phyloP scores from a whole-genome alignment of 352 stramenopile genomes.

The Phytophthora colocasiae region DNA sequence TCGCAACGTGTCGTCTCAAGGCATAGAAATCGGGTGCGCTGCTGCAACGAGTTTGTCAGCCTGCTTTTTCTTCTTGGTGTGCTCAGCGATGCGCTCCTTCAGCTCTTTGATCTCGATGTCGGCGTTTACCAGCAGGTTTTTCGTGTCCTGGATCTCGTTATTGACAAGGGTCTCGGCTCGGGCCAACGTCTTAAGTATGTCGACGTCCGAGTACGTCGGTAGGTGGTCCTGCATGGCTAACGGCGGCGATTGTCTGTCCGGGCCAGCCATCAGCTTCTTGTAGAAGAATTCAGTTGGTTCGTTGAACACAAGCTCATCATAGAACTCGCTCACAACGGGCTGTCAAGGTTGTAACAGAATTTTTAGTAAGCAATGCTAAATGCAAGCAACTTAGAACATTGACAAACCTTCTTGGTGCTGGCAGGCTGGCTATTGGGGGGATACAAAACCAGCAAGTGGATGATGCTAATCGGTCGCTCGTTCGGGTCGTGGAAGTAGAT shows the following conservation, averaged over 20 bases:
- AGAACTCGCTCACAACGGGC: conserved; percentile 96
- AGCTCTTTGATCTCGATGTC: conserved; percentile 83
- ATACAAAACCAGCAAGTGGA: conserved; percentile 89
- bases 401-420: conserved; percentile 89
- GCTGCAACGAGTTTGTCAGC: conserved; percentile 55
- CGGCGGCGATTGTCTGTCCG: conserved; percentile 69
- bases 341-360: conserved; percentile 31
- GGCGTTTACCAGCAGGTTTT: conserved; percentile 67
- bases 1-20: conserved; percentile 1
- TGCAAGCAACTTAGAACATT: conserved; percentile 2
- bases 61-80: conserved; percentile 82
- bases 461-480: conserved; percentile 92
- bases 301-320: conserved; percentile 99
- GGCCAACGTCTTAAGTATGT: conserved; percentile 86
- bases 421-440: conserved; percentile 85
- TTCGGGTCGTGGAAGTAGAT: conserved; percentile 96
- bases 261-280: conserved; percentile 87
- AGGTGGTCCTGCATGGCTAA: conserved; percentile 88
- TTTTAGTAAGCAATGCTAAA: not conserved
- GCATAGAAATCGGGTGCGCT: conserved; percentile 2
- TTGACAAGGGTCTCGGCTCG: conserved; percentile 86
- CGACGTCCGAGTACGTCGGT: conserved; percentile 88
- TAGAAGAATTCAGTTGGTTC: conserved; percentile 97
- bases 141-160: conserved; percentile 75
- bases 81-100: conserved; percentile 74